These are phyloP conservation scores for Thinopyrum elongatum DNA, from an alignment of 176 grass and related monocot genomes.

Conservation along the genomic window DNA sequence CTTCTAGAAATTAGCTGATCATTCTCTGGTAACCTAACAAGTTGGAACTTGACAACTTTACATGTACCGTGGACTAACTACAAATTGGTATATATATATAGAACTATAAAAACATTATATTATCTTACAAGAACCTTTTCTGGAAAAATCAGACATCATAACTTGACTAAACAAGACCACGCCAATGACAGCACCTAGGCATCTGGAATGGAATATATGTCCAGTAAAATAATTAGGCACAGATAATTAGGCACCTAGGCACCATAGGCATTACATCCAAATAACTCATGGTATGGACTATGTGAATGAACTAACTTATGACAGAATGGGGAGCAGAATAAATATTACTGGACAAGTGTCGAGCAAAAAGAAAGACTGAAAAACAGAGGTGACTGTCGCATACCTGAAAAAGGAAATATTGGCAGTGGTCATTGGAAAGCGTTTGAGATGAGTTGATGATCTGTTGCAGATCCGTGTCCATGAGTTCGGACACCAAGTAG, in stretches of 20 bases:
- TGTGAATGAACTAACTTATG: background rate
- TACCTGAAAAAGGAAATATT: slow-evolving; percentile 71
- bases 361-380: background rate
- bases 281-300: too few relatives aligned
- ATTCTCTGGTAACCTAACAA: too few relatives aligned
- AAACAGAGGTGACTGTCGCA: background rate
- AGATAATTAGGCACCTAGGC: too few relatives aligned
- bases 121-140: background rate
- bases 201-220: background rate
- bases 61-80: too few relatives aligned
- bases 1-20: too few relatives aligned
- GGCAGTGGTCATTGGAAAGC: slow-evolving; percentile 62
- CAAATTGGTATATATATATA: too few relatives aligned
- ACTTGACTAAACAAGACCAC: background rate
- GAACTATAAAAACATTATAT: too few relatives aligned
- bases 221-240: background rate
- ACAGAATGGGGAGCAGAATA: background rate
- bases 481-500: slow-evolving; percentile 56
- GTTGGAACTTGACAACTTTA: too few relatives aligned
- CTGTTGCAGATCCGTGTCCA: slow-evolving; percentile 60
- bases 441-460: slow-evolving; percentile 49
- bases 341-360: background rate
- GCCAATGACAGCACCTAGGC: background rate
- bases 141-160: background rate
- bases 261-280: too few relatives aligned